Evolutionary conservation across 2,329 filamentous ascomycete species (phyloP), one percentile per base, ranked within the genome.

Genomic region (Annulohypoxylon truncatum): DNA sequence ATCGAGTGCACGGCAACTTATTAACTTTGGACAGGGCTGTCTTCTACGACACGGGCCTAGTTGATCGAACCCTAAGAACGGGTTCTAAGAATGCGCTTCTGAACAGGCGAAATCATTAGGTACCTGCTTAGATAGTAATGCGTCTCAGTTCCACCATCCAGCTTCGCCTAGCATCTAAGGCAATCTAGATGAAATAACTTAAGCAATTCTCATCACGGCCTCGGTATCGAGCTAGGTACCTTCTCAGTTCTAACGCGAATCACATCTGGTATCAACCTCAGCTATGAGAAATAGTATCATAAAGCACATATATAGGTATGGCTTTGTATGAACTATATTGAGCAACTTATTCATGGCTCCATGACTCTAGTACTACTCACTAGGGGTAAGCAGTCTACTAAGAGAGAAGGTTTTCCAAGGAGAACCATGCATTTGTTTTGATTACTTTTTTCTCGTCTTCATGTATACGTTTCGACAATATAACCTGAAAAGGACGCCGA

Each of bases 1-100:
- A 72, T 73, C 48, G 70, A 73, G 62, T 73, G 70, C 38, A 71
- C 69, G 24, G 71, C 80, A 52, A 71, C 67, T 9, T 71, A 70
- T 33, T 71, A 40, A 58, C 12, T 13, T 26, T n/a, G 6, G n/a
- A n/a, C n/a, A n/a, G n/a, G n/a, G n/a, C n/a, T 46, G 9, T 35
- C 22, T 20, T 10, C 22, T 35, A 42, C 8, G 7, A 26, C n/a
- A 18, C 4, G 4, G 6, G 13, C 9, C 20, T 24, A 24, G 9
- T 28, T 3, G 8, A 31, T 50, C 40, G 18, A 8, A 10, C 20
- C 12, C 47, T 35, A 9, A 18, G 31, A 22, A 10, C n/a, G n/a
- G n/a, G n/a, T 24, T 26, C 20, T 35, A 33, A 22, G 12, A 18
- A 10, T 20, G 22, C 7, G 10, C 2, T 15, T 9, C 9, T 1